Evolutionary conservation across 768 basidiomycete genomes (phyloP).

Genomic region (Psilocybe tampanensis): DNA sequence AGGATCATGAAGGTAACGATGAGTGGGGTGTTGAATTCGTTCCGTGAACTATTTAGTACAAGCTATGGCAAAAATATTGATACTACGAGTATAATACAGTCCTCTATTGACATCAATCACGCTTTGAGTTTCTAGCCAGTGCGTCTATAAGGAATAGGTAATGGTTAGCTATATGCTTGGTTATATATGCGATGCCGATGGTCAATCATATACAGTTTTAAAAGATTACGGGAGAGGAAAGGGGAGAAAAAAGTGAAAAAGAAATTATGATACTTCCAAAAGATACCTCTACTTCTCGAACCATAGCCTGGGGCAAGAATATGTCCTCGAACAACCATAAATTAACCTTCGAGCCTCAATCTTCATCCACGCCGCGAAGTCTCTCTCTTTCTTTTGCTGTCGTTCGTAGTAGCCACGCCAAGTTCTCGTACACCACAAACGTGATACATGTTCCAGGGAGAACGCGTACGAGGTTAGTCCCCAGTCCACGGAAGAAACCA

Average conservation of each 20-base stretch:
- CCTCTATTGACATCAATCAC: neutral
- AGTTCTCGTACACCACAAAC: slow-evolving; percentile 95
- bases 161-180: neutral
- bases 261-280: neutral
- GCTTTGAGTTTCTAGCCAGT: neutral
- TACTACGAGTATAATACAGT: neutral
- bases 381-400: slow-evolving; percentile 55
- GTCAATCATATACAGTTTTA: neutral
- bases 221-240: neutral
- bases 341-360: neutral
- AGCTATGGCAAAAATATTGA: neutral
- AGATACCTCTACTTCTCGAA: too few relatives aligned
- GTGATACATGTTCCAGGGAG: slow-evolving; percentile 97
- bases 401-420: slow-evolving; percentile 79
- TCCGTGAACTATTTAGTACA: neutral
- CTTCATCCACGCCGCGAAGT: neutral
- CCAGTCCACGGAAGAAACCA: slow-evolving; percentile 95
- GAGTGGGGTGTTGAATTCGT: neutral
- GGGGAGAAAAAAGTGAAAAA: neutral
- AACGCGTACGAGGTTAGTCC: slow-evolving; percentile 91
- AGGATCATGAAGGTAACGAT: too few relatives aligned
- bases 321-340: neutral
- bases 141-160: neutral
- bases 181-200: neutral
- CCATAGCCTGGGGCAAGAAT: too few relatives aligned